A percentile compares a stretch with the other conserved stretches of the same genome.
Evolutionary conservation across 306 rosid species (phyloP).

Genomic region (Acacia melanoxylon): DNA sequence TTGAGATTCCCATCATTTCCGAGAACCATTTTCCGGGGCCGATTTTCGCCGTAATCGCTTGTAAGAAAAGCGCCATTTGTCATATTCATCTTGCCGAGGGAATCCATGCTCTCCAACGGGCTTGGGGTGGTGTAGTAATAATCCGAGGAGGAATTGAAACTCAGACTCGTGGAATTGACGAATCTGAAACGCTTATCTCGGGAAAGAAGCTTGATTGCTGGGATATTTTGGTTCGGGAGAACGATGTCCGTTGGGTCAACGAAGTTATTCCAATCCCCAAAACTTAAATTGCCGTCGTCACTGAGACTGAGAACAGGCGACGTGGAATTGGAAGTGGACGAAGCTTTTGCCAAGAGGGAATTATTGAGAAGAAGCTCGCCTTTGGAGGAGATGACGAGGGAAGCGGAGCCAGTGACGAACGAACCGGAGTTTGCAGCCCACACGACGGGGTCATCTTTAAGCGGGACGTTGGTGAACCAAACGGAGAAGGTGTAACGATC

Average conservation of each 20-base stretch:
- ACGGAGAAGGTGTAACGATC: slow-evolving; percentile 59
- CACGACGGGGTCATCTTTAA: slow-evolving; percentile 25
- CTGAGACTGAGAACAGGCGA: slow-evolving; percentile 39
- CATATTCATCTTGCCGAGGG: slow-evolving; percentile 41
- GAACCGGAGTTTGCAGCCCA: slow-evolving; percentile 39
- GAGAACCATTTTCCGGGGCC: slow-evolving; percentile 50
- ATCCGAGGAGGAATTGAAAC: slow-evolving; percentile 23
- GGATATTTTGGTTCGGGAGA: slow-evolving; percentile 55
- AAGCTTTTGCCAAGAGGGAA: background rate
- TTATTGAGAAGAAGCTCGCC: slow-evolving; percentile 46
- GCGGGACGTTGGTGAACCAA: slow-evolving; percentile 46
- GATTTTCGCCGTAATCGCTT: slow-evolving; percentile 50
- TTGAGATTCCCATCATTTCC: slow-evolving; percentile 72
- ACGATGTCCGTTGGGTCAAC: slow-evolving; percentile 55
- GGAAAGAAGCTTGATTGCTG: slow-evolving; percentile 24
- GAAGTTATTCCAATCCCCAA: slow-evolving; percentile 61
- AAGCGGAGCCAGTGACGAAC: slow-evolving; percentile 19
- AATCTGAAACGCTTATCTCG: slow-evolving; percentile 47
- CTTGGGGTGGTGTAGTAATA: slow-evolving; percentile 25
- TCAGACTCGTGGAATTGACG: slow-evolving; percentile 5
- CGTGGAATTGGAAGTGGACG: slow-evolving; percentile 33
- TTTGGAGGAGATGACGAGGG: slow-evolving; percentile 40
- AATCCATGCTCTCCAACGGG: slow-evolving; percentile 29
- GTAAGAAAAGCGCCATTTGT: slow-evolving; percentile 33
- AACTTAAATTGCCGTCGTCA: slow-evolving; percentile 46